Base-by-base conservation (phyloP, 768 basidiomycete genomes). In the Hericium coralloides region DNA sequence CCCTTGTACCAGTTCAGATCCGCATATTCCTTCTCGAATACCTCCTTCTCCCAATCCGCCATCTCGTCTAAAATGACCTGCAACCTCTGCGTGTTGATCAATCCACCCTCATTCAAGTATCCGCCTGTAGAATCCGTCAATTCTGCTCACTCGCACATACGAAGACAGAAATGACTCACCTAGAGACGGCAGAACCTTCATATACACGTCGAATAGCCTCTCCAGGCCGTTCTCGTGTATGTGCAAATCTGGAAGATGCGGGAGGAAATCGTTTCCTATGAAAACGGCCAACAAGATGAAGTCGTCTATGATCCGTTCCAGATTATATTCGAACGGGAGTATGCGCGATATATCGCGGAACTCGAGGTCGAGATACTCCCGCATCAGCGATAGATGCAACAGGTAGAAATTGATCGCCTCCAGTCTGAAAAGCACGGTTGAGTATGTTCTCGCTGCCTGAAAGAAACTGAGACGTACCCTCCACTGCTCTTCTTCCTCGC, bases 191-290 rank as follows among this genome's bases (percentile, higher is more conserved):
- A 98, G 69, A 31, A 92, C 82, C 67, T 84, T 86, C 79, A 98
- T 98, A 73, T 99, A 99, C 56, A 98, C 90, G 10, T 92, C 91
- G 69, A 97, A 98, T 57, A 99, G 74, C 63, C 78, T 81, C 73
- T 98, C 94, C 62, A 99, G 69, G 15, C 92, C 97, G 67, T 98
- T 97, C 72, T 97, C 92, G 65, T 98, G 93, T 68, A 99, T 98
- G 68, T 98, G 97, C 25, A 99, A 71, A 69, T 97, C 94, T 4
- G 97, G 97, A 57, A 99, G 71, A 73, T 98, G 91, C 8, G 95
- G 97, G 60, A 98, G 71, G 72, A 98, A 98, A 73, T 98, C 95
- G 68, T 98, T 99, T 36, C 97, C 97, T 52, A 98, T 87, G 64
- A 99, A 99, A 25, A 98, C 92, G 22, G 94, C 92, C 63, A 99